Conservation (phyloP, 169 alveolate genomes). For the Plasmodium reichenowi region DNA sequence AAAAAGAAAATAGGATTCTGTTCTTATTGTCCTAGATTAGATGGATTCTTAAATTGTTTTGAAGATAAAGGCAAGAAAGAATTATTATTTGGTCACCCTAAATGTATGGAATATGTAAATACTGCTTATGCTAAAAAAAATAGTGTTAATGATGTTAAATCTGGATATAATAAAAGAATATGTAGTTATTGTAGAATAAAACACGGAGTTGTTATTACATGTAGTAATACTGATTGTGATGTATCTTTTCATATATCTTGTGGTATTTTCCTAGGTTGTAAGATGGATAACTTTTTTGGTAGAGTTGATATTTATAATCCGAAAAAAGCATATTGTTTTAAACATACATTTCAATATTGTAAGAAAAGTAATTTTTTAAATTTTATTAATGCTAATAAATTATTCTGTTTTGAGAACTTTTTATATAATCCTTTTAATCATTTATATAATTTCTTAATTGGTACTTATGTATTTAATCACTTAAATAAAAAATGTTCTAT, state of each 20-base stretch:
- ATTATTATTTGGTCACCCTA: constrained; percentile 67
- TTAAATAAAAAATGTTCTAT: constrained; percentile 39
- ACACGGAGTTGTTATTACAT: constrained; percentile 73
- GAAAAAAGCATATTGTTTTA: constrained; percentile 71
- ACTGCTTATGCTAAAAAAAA: constrained; percentile 66
- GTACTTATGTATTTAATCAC: constrained; percentile 54
- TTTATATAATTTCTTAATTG: constrained; percentile 57
- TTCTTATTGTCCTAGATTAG: constrained; percentile 72
- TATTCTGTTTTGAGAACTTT: constrained; percentile 63
- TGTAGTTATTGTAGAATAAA: constrained; percentile 72
- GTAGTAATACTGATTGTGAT: constrained; percentile 75
- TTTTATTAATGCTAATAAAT: constrained; percentile 72
- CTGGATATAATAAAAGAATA: constrained; percentile 46
- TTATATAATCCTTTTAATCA: constrained; percentile 51
- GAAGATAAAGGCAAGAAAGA: constrained; percentile 75
- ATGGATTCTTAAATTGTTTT: constrained; percentile 74
- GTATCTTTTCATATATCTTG: constrained; percentile 67
- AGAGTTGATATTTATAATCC: constrained; percentile 76
- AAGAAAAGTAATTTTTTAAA: constrained; percentile 33
- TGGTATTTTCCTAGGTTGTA: constrained; percentile 71
- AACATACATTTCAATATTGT: constrained; percentile 65
- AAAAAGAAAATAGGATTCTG: constrained; percentile 62
- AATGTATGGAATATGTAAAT: constrained; percentile 69
- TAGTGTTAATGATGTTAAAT: constrained; percentile 36
- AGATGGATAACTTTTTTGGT: constrained; percentile 75